phyloP scores from a whole-genome alignment of 129 eudicot species.

The Arctium minus region DNA sequence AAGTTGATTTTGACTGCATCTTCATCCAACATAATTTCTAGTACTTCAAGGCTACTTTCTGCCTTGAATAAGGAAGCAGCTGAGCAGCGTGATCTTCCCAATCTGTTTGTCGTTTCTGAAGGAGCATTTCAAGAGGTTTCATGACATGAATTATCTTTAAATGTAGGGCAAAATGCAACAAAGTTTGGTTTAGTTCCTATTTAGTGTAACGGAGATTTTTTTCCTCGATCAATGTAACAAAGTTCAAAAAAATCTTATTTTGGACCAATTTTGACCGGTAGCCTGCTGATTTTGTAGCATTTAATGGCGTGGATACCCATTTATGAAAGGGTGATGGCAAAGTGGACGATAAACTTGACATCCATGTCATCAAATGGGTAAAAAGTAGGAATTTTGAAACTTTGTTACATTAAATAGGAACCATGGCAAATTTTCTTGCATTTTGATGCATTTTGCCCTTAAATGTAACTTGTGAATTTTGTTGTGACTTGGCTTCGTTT shows the following conservation, averaged over 20 bases:
- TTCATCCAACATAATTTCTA: slow-evolving; percentile 53
- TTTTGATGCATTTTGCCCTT: not conserved
- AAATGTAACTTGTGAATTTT: not conserved
- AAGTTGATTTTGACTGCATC: slow-evolving; percentile 73
- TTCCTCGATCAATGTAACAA: too few species aligned
- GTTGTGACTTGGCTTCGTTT: not conserved
- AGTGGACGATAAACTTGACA: too few species aligned
- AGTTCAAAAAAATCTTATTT: too few species aligned
- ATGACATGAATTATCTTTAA: slow-evolving; percentile 3
- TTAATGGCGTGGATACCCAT: too few species aligned
- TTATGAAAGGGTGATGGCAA: too few species aligned
- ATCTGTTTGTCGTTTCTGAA: slow-evolving; percentile 53
- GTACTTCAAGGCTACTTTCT: slow-evolving; percentile 65
- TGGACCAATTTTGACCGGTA: too few species aligned
- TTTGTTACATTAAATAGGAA: too few species aligned
- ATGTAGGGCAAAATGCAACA: not conserved
- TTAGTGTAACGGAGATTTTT: too few species aligned
- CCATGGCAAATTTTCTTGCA: too few species aligned
- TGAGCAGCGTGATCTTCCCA: slow-evolving; percentile 57
- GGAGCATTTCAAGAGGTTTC: slow-evolving; percentile 73
- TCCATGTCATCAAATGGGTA: too few species aligned
- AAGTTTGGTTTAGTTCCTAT: not conserved
- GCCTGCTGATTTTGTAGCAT: too few species aligned
- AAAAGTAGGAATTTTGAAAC: too few species aligned
- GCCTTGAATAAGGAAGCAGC: slow-evolving; percentile 86